A percentile compares a stretch with the other conserved stretches of the same genome.
Conservation (phyloP, 2,329 filamentous ascomycete genomes). For the Aureobasidium sp. region DNA sequence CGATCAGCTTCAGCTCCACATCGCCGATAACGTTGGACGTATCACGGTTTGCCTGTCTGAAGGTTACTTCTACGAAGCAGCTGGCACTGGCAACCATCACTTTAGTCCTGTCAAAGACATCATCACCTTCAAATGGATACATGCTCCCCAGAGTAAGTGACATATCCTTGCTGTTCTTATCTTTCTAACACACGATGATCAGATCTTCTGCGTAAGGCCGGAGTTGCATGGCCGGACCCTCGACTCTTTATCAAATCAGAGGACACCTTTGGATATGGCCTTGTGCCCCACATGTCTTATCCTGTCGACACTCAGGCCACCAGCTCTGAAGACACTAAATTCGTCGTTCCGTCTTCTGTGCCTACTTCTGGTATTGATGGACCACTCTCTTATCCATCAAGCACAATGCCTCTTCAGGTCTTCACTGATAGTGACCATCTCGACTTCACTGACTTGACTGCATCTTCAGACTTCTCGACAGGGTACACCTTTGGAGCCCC, state of each 20-base stretch:
- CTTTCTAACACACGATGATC: conserved; percentile 2
- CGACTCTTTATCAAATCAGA: conserved; percentile 51
- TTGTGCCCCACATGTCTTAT: not conserved
- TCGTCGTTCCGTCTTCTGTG: not conserved
- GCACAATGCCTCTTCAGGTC: not conserved
- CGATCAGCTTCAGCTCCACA: conserved; percentile 61
- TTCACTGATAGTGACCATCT: conserved; percentile 1
- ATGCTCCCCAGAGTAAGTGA: conserved; percentile 63
- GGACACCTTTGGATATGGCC: conserved; percentile 15
- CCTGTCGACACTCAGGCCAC: conserved; percentile 17
- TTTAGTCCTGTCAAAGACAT: conserved; percentile 64
- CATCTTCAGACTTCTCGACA: conserved; percentile 14
- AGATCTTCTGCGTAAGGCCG: conserved; percentile 65
- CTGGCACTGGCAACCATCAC: conserved; percentile 15
- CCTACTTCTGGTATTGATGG: not conserved
- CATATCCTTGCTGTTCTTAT: not conserved
- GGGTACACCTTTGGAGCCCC: not conserved
- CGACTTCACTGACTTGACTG: conserved; percentile 14
- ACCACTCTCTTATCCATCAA: not conserved
- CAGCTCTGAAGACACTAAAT: not conserved
- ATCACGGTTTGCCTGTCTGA: conserved; percentile 72
- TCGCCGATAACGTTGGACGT: conserved; percentile 61
- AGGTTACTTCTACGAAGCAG: conserved; percentile 40
- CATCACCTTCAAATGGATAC: conserved; percentile 74
- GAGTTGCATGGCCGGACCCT: conserved; percentile 72